Percentiles rank a stretch among this genome's conserved stretches.
Conservation (phyloP, 2,329 filamentous ascomycete species). For the Phoma sp. region DNA sequence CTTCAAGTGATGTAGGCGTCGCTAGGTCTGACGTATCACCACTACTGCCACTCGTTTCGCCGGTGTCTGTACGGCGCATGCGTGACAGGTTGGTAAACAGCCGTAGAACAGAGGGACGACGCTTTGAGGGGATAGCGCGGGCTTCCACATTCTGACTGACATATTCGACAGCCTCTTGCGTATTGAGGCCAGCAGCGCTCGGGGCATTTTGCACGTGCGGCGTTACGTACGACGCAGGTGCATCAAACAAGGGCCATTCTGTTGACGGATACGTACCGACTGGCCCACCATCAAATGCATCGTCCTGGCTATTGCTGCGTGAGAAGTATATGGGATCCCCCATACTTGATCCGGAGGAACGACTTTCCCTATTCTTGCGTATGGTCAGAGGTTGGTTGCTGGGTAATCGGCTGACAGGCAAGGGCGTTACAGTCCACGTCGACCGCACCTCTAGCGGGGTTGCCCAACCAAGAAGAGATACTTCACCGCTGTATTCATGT, state of each 20-base stretch:
- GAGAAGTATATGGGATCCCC: conserved; percentile 22
- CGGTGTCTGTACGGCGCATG: conserved; percentile 29
- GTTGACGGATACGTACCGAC: conserved; percentile 10
- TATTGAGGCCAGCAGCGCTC: conserved; percentile 1
- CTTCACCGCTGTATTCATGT: conserved; percentile 18
- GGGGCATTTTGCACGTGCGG: not conserved
- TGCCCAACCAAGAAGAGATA: conserved; percentile 23
- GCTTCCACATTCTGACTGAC: conserved; percentile 1
- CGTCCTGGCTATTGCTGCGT: conserved; percentile 23
- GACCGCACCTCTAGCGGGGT: conserved; percentile 27
- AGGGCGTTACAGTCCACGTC: conserved; percentile 34
- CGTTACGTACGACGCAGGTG: not conserved
- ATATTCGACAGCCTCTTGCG: conserved; percentile 20
- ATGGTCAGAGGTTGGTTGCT: conserved; percentile 41
- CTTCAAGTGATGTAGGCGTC: not conserved
- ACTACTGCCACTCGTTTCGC: conserved; percentile 20
- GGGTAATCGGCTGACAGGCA: conserved; percentile 40
- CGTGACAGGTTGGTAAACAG: conserved; percentile 30
- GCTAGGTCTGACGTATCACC: conserved; percentile 9
- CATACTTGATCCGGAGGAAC: conserved; percentile 38
- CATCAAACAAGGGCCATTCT: conserved; percentile 25
- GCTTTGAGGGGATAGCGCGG: conserved; percentile 11
- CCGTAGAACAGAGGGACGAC: conserved; percentile 30
- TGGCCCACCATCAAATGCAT: conserved; percentile 3
- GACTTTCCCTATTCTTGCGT: conserved; percentile 43